Evolutionary conservation across 1,284 basidiomycete species (phyloP).

Genomic region (Marasmius sp.): DNA sequence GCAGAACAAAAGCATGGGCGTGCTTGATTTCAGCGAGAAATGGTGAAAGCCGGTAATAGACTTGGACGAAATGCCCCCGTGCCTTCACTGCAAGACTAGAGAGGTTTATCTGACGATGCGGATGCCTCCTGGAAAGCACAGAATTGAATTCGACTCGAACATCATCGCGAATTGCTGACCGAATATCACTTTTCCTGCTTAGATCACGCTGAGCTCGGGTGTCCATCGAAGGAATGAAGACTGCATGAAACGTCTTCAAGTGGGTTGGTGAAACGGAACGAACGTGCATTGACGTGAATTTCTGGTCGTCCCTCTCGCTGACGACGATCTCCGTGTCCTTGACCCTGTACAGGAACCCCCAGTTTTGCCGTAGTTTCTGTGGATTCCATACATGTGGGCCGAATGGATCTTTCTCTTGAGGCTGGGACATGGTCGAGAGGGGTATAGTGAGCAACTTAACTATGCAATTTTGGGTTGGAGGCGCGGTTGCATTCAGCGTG

Average conservation of each 20-base stretch:
- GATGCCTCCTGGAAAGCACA: conserved; percentile 45
- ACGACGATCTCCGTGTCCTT: conserved; percentile 24
- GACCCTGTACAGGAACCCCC: conserved; percentile 22
- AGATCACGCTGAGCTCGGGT: conserved; percentile 42
- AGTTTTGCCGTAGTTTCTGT: conserved; percentile 26
- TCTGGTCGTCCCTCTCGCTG: conserved; percentile 25
- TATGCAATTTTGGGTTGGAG: no score
- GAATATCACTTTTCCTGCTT: conserved; percentile 38
- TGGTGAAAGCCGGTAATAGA: conserved; percentile 46
- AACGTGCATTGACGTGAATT: conserved; percentile 24
- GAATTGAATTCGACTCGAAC: conserved; percentile 17
- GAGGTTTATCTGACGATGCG: conserved; percentile 54
- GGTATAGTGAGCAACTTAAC: conserved; percentile 14
- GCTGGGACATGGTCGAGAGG: conserved; percentile 25
- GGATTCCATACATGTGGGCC: conserved; percentile 22
- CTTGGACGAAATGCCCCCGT: conserved; percentile 50
- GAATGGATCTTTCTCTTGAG: conserved; percentile 27
- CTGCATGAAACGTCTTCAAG: conserved; percentile 40
- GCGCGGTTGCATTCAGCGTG: no score
- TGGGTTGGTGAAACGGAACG: conserved; percentile 40
- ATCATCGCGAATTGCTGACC: conserved; percentile 39
- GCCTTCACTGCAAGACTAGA: conserved; percentile 42
- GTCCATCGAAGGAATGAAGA: conserved; percentile 34
- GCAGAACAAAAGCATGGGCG: conserved; percentile 48
- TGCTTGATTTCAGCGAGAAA: conserved; percentile 51